A percentile compares a stretch with the other conserved stretches of the same genome.
Evolutionary conservation across 2,329 filamentous ascomycete genomes (phyloP).

Genomic region (Sphaerostilbella broomeana): DNA sequence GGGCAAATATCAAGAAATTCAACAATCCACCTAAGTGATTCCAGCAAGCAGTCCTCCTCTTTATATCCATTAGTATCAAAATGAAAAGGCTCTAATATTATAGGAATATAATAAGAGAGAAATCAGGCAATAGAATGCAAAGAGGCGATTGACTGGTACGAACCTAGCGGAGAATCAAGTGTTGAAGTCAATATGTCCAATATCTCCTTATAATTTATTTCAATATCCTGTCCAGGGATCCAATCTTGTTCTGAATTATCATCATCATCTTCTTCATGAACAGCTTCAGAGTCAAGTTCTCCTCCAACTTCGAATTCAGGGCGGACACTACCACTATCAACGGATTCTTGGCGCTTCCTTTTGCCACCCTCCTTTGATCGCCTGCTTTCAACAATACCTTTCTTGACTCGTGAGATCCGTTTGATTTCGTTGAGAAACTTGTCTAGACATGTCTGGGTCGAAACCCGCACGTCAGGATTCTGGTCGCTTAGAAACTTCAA

Average conservation of each 20-base stretch:
- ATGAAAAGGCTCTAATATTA: background rate
- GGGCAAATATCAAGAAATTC: conserved; percentile 96
- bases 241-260: conserved; percentile 79
- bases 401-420: conserved; percentile 86
- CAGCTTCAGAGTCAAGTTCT: conserved; percentile 51
- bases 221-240: conserved; percentile 94
- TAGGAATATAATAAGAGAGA: background rate
- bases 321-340: conserved; percentile 57
- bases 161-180: conserved; percentile 74
- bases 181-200: conserved; percentile 87
- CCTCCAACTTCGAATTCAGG: conserved; percentile 54
- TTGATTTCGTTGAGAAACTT: conserved; percentile 91
- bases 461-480: conserved; percentile 89
- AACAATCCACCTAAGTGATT: conserved; percentile 90
- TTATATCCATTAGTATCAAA: conserved; percentile 13
- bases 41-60: conserved; percentile 89
- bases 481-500: conserved; percentile 88
- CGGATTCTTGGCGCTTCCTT: conserved; percentile 61
- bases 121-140: background rate
- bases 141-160: conserved; percentile 17
- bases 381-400: conserved; percentile 80
- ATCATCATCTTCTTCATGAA: conserved; percentile 52
- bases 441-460: conserved; percentile 82
- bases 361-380: conserved; percentile 62
- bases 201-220: conserved; percentile 87